A percentile compares a stretch with the other conserved stretches of the same genome.
Evolutionary conservation across 2,329 filamentous ascomycete species (phyloP).

Genomic region (Ophiognomonia clavigignenti-juglandacearum): DNA sequence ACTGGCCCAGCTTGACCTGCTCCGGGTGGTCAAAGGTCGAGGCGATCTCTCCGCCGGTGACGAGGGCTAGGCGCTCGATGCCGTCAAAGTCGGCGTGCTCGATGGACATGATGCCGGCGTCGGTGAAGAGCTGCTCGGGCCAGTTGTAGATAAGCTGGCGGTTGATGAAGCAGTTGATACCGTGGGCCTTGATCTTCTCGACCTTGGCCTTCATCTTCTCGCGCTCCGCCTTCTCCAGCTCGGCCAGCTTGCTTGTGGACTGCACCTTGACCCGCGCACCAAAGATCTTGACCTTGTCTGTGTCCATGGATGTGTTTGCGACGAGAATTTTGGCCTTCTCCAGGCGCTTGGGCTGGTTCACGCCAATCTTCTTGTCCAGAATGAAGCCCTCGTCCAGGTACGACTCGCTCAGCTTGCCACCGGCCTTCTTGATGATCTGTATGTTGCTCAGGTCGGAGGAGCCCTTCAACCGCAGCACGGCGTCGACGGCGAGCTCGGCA

Average conservation of each 20-base stretch:
- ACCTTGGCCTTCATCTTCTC: slow-evolving; percentile 99
- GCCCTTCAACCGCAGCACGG: slow-evolving; percentile 82
- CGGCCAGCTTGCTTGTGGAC: slow-evolving; percentile 94
- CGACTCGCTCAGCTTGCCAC: slow-evolving; percentile 94
- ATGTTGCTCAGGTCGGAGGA: slow-evolving; percentile 95
- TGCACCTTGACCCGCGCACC: slow-evolving; percentile 95
- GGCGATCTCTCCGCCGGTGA: slow-evolving; percentile 95
- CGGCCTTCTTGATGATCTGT: slow-evolving; percentile 99
- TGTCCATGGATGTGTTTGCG: slow-evolving; percentile 98
- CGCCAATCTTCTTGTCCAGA: slow-evolving; percentile 97
- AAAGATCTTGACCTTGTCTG: slow-evolving; percentile 99
- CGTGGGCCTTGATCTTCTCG: slow-evolving; percentile 96
- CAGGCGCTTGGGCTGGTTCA: slow-evolving; percentile 95
- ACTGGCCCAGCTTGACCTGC: slow-evolving; percentile 91
- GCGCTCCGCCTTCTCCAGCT: slow-evolving; percentile 94
- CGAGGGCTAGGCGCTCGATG: slow-evolving; percentile 88
- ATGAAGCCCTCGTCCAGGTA: slow-evolving; percentile 99
- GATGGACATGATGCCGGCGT: slow-evolving; percentile 96
- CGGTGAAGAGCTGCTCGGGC: slow-evolving; percentile 97
- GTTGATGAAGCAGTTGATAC: slow-evolving; percentile 99
- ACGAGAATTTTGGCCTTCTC: slow-evolving; percentile 98
- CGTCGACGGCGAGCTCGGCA: slow-evolving; percentile 81
- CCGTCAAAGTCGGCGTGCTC: slow-evolving; percentile 99
- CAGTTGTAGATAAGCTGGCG: slow-evolving; percentile 99
- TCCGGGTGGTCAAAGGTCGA: slow-evolving; percentile 98